A percentile compares a stretch with the other conserved stretches of the same genome.
Evolutionary conservation across 192 early-diverging fungal species (phyloP).

Genomic region (Backusella australiensis): DNA sequence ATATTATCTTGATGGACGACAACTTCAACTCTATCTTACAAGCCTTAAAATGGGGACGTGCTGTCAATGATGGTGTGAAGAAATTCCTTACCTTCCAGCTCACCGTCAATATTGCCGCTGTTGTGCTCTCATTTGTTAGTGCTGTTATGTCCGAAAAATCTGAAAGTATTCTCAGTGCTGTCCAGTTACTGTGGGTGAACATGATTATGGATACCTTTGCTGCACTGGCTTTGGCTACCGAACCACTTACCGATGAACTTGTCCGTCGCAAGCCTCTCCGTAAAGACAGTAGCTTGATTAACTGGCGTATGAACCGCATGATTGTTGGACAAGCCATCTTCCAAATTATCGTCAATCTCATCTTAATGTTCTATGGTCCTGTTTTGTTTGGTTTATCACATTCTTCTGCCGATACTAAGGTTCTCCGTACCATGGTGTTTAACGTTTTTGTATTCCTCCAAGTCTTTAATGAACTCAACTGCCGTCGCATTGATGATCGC

Average conservation of each 20-base stretch:
- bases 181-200: constrained; percentile 95
- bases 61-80: constrained; percentile 80
- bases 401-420: constrained; percentile 33
- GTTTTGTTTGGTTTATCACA: constrained; percentile 57
- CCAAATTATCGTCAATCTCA: constrained; percentile 79
- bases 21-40: constrained; percentile 84
- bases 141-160: constrained; percentile 62
- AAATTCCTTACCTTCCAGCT: constrained; percentile 89
- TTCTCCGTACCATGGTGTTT: constrained; percentile 82
- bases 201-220: constrained; percentile 95
- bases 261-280: constrained; percentile 76
- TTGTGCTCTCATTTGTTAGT: constrained; percentile 67
- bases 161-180: constrained; percentile 78
- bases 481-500: constrained; percentile 72
- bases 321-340: constrained; percentile 88
- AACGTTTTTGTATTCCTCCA: constrained; percentile 95
- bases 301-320: constrained; percentile 88
- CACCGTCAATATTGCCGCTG: constrained; percentile 80
- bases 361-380: constrained; percentile 55
- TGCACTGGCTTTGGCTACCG: constrained; percentile 89
- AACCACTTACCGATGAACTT: constrained; percentile 83
- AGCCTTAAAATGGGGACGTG: constrained; percentile 77
- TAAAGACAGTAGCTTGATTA: constrained; percentile 78
- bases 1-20: constrained; percentile 87
- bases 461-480: constrained; percentile 95